These are phyloP conservation scores for Ophiostoma populinum DNA, from an alignment of 2,329 filamentous ascomycete genomes.

Conservation along the genomic window DNA sequence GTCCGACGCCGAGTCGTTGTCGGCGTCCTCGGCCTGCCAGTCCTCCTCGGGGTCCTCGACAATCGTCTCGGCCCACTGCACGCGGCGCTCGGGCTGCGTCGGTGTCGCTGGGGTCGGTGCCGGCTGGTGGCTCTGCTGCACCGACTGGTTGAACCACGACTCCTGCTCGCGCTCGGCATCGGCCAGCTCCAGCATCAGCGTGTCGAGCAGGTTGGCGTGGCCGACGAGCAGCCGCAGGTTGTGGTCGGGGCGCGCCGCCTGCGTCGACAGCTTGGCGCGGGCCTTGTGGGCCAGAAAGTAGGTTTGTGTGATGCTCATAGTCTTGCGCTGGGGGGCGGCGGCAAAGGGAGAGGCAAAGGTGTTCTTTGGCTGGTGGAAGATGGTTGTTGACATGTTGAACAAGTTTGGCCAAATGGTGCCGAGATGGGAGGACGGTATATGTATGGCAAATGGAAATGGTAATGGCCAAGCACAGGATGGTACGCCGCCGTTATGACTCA, in stretches of 20 bases:
- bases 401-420: neutral
- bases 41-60: conserved; percentile 58
- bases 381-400: conserved; percentile 11
- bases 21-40: conserved; percentile 47
- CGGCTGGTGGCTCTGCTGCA: conserved; percentile 39
- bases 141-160: conserved; percentile 92
- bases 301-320: conserved; percentile 95
- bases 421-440: neutral
- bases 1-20: conserved; percentile 33
- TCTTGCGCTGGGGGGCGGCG: conserved; percentile 41
- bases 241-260: conserved; percentile 83
- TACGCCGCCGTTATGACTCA: no score
- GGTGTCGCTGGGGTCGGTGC: conserved; percentile 15
- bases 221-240: conserved; percentile 89
- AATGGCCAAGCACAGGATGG: no score
- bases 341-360: conserved; percentile 22
- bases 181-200: conserved; percentile 75
- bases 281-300: conserved; percentile 98
- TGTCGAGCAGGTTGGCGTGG: conserved; percentile 95
- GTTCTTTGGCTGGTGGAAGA: conserved; percentile 6
- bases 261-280: conserved; percentile 82
- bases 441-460: no score
- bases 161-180: conserved; percentile 93
- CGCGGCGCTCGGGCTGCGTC: conserved; percentile 38
- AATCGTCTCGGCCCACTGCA: conserved; percentile 75